Evolutionary conservation across 1,284 basidiomycete genomes (phyloP).

Genomic region (Trametes versicolor): DNA sequence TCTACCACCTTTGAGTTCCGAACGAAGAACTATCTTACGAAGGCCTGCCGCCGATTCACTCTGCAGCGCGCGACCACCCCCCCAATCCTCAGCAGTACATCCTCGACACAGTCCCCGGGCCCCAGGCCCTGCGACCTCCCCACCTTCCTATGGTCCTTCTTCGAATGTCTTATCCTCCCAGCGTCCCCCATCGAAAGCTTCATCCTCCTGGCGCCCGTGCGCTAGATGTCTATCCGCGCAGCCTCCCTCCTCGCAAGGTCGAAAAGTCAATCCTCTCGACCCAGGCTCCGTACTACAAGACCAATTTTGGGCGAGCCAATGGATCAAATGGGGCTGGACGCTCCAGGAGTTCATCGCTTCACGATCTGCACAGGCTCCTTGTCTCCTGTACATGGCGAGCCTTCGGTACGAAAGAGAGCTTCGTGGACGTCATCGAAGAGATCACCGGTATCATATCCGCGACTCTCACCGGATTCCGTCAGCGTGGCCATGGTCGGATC

Average conservation of each 20-base stretch:
- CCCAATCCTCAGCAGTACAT: constrained; percentile 7
- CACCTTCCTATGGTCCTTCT: too few relatives aligned
- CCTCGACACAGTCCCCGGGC: constrained; percentile 4
- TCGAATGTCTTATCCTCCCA: too few relatives aligned
- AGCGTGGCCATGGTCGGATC: constrained; percentile 9
- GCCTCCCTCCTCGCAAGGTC: not conserved
- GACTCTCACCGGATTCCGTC: not conserved
- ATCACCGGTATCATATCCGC: constrained; percentile 1
- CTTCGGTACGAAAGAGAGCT: constrained; percentile 12
- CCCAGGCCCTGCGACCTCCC: too few relatives aligned
- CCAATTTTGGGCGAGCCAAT: constrained; percentile 1
- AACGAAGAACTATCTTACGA: constrained; percentile 11
- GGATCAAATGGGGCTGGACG: too few relatives aligned
- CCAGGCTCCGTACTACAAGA: not conserved
- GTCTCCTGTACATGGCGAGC: constrained; percentile 6
- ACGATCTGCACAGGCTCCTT: not conserved
- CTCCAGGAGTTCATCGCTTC: constrained; percentile 10
- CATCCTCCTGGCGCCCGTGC: too few relatives aligned
- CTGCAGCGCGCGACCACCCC: not conserved
- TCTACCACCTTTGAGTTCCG: constrained; percentile 14
- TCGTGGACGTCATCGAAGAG: constrained; percentile 2
- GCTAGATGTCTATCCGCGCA: too few relatives aligned
- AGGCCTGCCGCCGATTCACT: constrained; percentile 2
- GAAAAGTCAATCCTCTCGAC: not conserved
- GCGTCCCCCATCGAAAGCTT: too few relatives aligned